Percentiles rank a stretch among this genome's conserved stretches.
Conservation (phyloP, 2,329 filamentous ascomycete genomes). For the Teratosphaeria pseudoeucalypti region DNA sequence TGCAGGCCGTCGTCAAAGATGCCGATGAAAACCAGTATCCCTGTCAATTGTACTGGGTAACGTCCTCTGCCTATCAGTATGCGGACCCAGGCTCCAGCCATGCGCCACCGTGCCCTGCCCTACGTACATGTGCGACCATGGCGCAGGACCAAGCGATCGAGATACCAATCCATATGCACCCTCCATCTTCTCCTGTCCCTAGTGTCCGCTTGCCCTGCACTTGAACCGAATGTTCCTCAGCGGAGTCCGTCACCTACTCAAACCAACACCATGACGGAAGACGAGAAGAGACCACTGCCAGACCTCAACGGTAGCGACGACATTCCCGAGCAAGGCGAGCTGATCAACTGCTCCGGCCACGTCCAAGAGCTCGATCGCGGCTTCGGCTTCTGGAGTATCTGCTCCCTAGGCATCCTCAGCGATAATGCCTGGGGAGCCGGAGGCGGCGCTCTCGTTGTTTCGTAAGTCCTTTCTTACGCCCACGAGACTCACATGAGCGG, state of each 20-base stretch:
- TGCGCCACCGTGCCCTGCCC: background rate
- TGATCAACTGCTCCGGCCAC: conserved; percentile 42
- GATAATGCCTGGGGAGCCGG: conserved; percentile 26
- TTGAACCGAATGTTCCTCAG: background rate
- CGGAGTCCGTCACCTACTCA: background rate
- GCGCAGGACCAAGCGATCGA: background rate
- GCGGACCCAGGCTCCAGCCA: background rate
- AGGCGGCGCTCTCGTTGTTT: conserved; percentile 14
- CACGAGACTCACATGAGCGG: background rate
- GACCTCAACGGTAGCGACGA: background rate
- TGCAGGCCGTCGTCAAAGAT: background rate
- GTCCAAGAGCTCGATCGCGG: conserved; percentile 42
- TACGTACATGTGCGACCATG: background rate
- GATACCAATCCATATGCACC: background rate
- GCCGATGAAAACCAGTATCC: background rate
- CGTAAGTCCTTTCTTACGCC: conserved; percentile 14
- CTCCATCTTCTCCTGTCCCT: background rate
- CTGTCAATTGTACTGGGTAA: background rate
- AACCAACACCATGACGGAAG: background rate
- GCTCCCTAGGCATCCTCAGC: conserved; percentile 30
- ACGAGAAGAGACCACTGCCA: background rate
- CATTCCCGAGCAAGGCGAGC: conserved; percentile 11
- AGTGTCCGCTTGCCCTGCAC: background rate
- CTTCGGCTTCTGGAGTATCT: conserved; percentile 39
- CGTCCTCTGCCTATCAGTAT: background rate